Evolutionary conservation across 768 basidiomycete genomes (phyloP).

Genomic region (Clitopilus hobsonii): DNA sequence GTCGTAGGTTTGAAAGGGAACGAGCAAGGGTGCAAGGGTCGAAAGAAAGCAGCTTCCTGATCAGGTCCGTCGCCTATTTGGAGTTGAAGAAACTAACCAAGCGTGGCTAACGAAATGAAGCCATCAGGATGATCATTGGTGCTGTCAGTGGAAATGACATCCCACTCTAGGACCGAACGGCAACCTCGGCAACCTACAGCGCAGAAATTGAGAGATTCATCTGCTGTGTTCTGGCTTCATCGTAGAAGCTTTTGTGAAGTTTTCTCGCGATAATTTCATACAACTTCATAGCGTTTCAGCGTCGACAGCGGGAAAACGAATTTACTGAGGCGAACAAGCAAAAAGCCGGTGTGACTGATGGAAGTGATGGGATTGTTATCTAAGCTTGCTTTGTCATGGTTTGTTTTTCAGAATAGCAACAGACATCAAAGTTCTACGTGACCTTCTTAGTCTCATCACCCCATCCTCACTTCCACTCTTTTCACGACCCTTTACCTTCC

Average conservation of each 20-base stretch:
- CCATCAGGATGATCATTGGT: background rate
- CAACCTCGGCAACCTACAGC: background rate
- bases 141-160: background rate
- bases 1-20: no score
- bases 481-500: background rate
- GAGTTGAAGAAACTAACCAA: background rate
- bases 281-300: background rate
- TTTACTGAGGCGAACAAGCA: background rate
- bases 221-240: no score
- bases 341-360: background rate
- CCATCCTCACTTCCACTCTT: slow-evolving; percentile 6
- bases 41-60: no score
- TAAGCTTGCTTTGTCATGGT: background rate
- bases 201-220: background rate
- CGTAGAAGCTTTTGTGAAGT: no score
- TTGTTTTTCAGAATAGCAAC: slow-evolving; percentile 1
- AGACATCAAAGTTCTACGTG: slow-evolving; percentile 3
- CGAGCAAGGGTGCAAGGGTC: no score
- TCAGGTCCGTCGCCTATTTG: no score
- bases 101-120: background rate
- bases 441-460: slow-evolving; percentile 3
- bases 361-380: background rate
- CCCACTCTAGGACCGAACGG: background rate
- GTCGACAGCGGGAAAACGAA: background rate
- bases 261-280: background rate